phyloP scores from a whole-genome alignment of 345 rosid genomes.

The Linum tenue region DNA sequence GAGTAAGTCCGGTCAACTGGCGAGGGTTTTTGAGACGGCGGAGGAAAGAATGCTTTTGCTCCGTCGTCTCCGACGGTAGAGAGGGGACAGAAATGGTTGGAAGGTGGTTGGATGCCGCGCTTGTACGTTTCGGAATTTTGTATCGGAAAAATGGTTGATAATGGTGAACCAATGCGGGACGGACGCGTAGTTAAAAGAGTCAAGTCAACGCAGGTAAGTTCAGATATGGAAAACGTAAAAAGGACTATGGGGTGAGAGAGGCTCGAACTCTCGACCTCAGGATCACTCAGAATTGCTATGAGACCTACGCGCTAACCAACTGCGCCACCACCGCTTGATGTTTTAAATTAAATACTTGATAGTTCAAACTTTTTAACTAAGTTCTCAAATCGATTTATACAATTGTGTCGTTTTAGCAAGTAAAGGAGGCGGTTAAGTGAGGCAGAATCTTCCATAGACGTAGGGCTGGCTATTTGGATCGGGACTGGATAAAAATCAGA shows the following conservation, averaged over 20 bases:
- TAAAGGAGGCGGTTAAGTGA: too few species aligned
- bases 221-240: background rate
- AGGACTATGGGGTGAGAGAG: constrained; percentile 1
- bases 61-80: constrained; percentile 5
- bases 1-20: constrained; percentile 9
- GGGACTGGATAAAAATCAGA: too few species aligned
- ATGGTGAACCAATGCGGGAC: background rate
- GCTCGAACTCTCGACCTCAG: constrained; percentile 8
- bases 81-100: constrained; percentile 23
- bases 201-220: background rate
- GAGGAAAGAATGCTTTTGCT: background rate
- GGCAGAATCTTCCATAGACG: too few species aligned
- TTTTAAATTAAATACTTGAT: too few species aligned
- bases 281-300: background rate
- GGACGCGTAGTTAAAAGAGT: background rate
- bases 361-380: too few species aligned
- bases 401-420: too few species aligned
- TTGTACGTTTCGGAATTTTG: background rate
- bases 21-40: background rate
- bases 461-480: too few species aligned
- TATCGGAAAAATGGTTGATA: background rate
- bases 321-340: too few species aligned
- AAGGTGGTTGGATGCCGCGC: constrained; percentile 4
- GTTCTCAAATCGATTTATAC: too few species aligned
- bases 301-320: too few species aligned